Evolutionary conservation across 176 grass and related monocot species (phyloP), one percentile per base, ranked within the genome.

Genomic region (Sorghum bicolor): DNA sequence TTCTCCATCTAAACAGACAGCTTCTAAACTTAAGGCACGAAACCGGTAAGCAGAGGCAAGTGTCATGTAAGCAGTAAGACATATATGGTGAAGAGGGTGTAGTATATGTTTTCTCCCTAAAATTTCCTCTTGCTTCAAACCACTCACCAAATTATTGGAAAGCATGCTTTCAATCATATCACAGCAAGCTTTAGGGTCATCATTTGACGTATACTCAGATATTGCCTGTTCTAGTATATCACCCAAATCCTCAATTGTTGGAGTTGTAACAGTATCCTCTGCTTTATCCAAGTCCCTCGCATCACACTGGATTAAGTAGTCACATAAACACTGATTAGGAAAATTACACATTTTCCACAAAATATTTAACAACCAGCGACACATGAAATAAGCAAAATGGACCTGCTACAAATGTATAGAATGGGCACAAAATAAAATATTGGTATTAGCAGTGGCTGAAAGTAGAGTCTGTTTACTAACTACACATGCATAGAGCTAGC

Each of bases 41-140:
- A 83, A 81, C 44, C 85, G 82, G 72, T 94, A 95, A 26, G 96
- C 87, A 88, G 91, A 98, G 73, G 96, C 87, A 85, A 98, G 91
- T 72, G 82, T 75, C 80, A 90, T 89, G 70, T 87, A 98, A 61
- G 85, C 22, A 81, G 38, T 87, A 3, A 95, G 48, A 80, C 89
- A 91, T 63, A 98, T 85, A 86, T 90, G 80, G 70, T 95, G 91
- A 83, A 92, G 78, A 24, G 91, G 87, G 25, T 94, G 93, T 26
- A 98, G 77, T 87, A 86, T 85, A 70, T 86, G 63, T 68, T 77
- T 76, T 70, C 61, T 84, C 75, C 19, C 44, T 64, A 80, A 47
- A 84, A 78, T 75, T 64, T 86, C 78, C 63, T 45, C 60, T 57
- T 83, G 40, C 52, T 81, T 63, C 63, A 83, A 79, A 80, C 72